These are phyloP conservation scores for Salvia rosmarinus DNA, from an alignment of 257 asterid species.

Conservation along the genomic window DNA sequence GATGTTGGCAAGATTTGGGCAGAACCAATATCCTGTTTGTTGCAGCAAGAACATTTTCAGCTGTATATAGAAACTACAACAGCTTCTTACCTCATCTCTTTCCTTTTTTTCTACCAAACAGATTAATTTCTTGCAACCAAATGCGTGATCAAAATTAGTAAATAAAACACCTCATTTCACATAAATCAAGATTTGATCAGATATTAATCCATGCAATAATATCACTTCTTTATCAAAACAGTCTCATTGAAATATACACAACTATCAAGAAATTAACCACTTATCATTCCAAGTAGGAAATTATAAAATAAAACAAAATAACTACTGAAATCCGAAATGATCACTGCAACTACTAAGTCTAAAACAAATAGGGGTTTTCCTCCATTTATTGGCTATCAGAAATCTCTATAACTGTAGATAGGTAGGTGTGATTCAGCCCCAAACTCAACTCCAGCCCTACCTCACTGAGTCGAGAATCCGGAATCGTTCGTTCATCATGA, in stretches of 20 bases:
- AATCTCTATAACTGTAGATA: conserved; percentile 18
- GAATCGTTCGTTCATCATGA: conserved; percentile 35
- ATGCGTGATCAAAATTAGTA: too few relatives aligned
- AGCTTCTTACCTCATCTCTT: neutral
- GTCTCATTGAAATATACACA: neutral
- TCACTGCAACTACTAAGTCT: neutral
- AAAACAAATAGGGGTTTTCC: neutral
- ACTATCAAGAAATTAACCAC: neutral
- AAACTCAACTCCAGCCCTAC: conserved; percentile 56
- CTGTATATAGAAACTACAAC: neutral
- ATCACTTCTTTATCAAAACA: neutral
- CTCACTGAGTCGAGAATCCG: conserved; percentile 37
- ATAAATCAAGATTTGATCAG: too few relatives aligned
- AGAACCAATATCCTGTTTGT: conserved; percentile 7
- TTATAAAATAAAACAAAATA: neutral
- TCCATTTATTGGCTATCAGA: conserved; percentile 27
- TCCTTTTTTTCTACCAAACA: neutral
- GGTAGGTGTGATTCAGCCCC: conserved; percentile 35
- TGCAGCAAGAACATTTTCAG: neutral
- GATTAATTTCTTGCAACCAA: neutral
- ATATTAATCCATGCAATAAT: neutral
- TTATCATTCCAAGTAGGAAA: neutral
- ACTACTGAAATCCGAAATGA: neutral
- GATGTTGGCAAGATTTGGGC: neutral
- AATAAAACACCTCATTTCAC: too few relatives aligned